Base-by-base conservation (phyloP, 1,139 yeast species). In the Blastobotrys illinoisensis region DNA sequence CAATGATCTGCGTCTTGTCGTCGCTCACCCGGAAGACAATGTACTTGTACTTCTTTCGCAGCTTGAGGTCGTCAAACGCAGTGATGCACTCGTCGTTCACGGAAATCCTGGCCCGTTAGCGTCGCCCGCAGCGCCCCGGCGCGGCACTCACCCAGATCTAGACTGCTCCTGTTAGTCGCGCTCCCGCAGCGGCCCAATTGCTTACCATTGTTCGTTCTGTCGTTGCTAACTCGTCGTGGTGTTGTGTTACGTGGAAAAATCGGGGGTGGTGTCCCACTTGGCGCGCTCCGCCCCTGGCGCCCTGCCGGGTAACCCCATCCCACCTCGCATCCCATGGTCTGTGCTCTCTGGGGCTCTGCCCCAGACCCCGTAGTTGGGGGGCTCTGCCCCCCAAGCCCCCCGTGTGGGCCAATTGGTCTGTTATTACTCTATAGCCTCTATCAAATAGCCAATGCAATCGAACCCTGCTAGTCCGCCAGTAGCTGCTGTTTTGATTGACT, bases 11-110 rank as follows among this genome's bases (percentile, higher is more conserved):
- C 60, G 97, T 90, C 78, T 89, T 90, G 69, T 79, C 77, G 63
- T 85, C 91, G 74, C 86, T 89, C 72, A 93, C 80, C 61, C 84
- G 79, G 76, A 79, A 93, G 67, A 93, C 81, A 67, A 93, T 78
- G 71, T 80, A 93, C 79, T 87, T 91, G 79, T 76, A 79, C 78
- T 86, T 86, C 79, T 90, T 91, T 66, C 97, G 97, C 70, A 93
- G 82, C 80, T 93, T 93, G 76, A 93, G 83, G 70, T 91, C 97
- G 73, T 91, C 89, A 86, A 89, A 93, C 56, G 97, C 96, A 65
- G 82, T 77, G 71, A 91, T 81, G 62, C 97, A 90, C 74, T 89
- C 97, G 74, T 91, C 97, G 68, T 95, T 89, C 71, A 93, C 96
- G 67, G 96, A 84, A 72, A 93, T 97, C 54, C 70, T 62, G 44